A percentile compares a stretch with the other conserved stretches of the same genome.
Evolutionary conservation across 129 eudicot genomes (phyloP).

Genomic region (Escallonia rubra): DNA sequence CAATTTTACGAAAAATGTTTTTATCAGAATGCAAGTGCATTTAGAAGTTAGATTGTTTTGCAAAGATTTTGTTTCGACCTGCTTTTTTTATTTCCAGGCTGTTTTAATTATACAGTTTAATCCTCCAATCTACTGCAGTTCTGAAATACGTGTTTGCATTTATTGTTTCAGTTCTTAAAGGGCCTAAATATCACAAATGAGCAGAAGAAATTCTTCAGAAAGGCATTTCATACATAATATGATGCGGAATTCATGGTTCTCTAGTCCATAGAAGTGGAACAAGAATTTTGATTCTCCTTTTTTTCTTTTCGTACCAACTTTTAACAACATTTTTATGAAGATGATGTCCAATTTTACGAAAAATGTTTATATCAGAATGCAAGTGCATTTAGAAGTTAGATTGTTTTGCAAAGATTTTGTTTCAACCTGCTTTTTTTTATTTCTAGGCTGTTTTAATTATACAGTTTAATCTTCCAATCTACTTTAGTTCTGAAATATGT

Average conservation of each 20-base stretch:
- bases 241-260: no score
- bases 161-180: slow-evolving; percentile 62
- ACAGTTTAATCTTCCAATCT: neutral
- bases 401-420: no score
- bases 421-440: neutral
- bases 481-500: neutral
- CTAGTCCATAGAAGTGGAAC: no score
- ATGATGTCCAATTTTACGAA: no score
- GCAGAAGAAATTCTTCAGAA: slow-evolving; percentile 75
- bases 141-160: neutral
- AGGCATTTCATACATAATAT: slow-evolving; percentile 71
- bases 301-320: no score
- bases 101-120: neutral
- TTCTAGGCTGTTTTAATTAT: neutral
- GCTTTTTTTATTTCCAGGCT: neutral
- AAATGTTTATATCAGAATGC: no score
- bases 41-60: no score
- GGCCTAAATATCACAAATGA: slow-evolving; percentile 75
- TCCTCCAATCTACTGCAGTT: neutral
- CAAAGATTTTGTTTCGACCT: neutral
- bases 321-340: no score
- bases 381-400: no score
- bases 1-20: no score
- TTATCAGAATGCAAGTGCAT: no score
- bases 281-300: no score